Percentiles rank a stretch among this genome's conserved stretches.
Conservation (phyloP, 176 grass and related monocot genomes). For the Ananas comosus region DNA sequence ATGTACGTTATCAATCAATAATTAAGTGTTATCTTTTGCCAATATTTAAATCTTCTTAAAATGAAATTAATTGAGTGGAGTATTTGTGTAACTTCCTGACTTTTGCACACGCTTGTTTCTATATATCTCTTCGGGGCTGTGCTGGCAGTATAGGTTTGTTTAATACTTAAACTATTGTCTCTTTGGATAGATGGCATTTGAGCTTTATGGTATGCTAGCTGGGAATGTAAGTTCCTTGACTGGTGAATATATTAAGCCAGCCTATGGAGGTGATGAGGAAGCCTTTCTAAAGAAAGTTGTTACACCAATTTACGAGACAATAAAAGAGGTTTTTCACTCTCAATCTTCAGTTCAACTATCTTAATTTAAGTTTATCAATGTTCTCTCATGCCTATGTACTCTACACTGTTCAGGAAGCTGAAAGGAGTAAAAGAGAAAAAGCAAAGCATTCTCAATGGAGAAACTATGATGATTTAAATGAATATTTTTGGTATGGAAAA, state of each 20-base stretch:
- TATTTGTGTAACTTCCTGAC: neutral
- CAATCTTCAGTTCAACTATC: conserved; percentile 13
- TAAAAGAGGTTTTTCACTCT: conserved; percentile 43
- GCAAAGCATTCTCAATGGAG: conserved; percentile 77
- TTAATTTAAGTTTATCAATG: neutral
- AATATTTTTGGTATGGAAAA: conserved; percentile 67
- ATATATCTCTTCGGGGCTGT: neutral
- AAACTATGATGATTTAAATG: conserved; percentile 84
- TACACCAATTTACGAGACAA: conserved; percentile 73
- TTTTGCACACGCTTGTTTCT: neutral
- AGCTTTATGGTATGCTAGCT: conserved; percentile 83
- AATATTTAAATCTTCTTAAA: too few species aligned
- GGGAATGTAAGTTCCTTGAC: conserved; percentile 83
- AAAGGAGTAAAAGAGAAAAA: conserved; percentile 48
- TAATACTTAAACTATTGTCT: conserved; percentile 15
- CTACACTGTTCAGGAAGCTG: conserved; percentile 46
- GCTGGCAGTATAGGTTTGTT: neutral
- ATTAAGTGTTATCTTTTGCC: too few species aligned
- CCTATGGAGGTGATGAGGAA: conserved; percentile 94
- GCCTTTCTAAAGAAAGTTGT: conserved; percentile 86
- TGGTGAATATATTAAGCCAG: conserved; percentile 77
- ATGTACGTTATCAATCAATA: conserved; percentile 45
- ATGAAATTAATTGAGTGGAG: neutral
- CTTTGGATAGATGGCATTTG: conserved; percentile 82
- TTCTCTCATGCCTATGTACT: neutral